Conservation (phyloP, 129 eudicot genomes). For the Gnaphalium uliginosum region DNA sequence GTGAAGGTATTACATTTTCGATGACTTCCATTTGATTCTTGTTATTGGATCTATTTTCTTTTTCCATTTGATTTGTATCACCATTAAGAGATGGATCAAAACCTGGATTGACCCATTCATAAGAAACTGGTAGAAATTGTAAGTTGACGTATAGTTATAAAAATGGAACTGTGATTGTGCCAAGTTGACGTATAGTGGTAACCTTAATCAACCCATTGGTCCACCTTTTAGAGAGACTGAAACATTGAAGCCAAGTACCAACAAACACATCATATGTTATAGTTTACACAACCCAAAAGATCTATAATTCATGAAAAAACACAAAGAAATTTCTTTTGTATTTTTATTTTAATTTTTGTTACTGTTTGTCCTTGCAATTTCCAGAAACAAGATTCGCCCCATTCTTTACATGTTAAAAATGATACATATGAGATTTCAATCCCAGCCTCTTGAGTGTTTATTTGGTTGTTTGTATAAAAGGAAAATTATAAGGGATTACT, state of each 20-base stretch:
- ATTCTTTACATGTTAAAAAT: constrained; percentile 15
- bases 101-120: no score
- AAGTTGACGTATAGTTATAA: background rate
- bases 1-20: no score
- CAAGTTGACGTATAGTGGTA: background rate
- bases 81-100: no score
- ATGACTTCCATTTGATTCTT: no score
- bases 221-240: background rate
- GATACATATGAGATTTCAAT: constrained; percentile 15
- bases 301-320: background rate
- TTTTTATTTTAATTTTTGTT: background rate
- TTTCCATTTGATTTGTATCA: no score
- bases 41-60: no score
- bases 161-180: background rate
- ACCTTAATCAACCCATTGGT: background rate
- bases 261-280: background rate
- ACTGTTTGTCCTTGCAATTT: background rate
- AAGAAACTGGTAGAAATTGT: background rate
- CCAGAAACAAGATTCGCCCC: constrained; percentile 10
- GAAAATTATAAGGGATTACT: constrained; percentile 19
- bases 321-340: no score
- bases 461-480: constrained; percentile 3
- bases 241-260: background rate
- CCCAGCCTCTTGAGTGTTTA: constrained; percentile 15
- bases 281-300: background rate